These are phyloP conservation scores for Ramichloridium luteum DNA, from an alignment of 2,329 filamentous ascomycete genomes.

Conservation along the genomic window DNA sequence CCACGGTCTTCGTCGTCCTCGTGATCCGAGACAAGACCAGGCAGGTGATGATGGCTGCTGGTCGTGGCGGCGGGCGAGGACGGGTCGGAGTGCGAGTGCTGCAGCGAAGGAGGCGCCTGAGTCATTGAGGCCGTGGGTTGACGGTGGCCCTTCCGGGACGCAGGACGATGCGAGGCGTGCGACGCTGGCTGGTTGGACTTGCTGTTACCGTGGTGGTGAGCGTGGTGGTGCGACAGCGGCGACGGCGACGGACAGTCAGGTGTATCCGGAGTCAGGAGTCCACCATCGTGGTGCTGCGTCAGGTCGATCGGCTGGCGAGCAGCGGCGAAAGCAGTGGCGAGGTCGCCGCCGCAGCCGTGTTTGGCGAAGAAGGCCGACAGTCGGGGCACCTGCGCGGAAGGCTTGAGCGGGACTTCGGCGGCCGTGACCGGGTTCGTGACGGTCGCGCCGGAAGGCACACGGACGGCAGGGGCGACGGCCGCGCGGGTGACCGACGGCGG, in stretches of 20 bases:
- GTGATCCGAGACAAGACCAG: conserved; percentile 39
- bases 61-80: conserved; percentile 16
- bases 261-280: conserved; percentile 16
- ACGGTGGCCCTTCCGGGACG: conserved; percentile 20
- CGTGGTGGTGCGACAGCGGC: conserved; percentile 2
- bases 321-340: conserved; percentile 17
- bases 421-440: background rate
- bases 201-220: conserved; percentile 7
- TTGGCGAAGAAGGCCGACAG: conserved; percentile 30
- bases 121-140: conserved; percentile 7
- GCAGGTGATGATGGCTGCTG: conserved; percentile 36
- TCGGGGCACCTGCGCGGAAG: conserved; percentile 31
- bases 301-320: conserved; percentile 25
- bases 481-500: conserved; percentile 9
- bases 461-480: conserved; percentile 9
- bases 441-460: conserved; percentile 2
- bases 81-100: conserved; percentile 10
- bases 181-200: conserved; percentile 4
- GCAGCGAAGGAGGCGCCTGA: background rate
- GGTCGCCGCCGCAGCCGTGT: conserved; percentile 30
- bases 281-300: conserved; percentile 15
- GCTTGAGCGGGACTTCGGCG: conserved; percentile 15
- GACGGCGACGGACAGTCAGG: conserved; percentile 6
- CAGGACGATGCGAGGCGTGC: conserved; percentile 13
- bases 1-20: conserved; percentile 36